phyloP scores from a whole-genome alignment of 176 grass and related monocot genomes.

The Avena insularis region DNA sequence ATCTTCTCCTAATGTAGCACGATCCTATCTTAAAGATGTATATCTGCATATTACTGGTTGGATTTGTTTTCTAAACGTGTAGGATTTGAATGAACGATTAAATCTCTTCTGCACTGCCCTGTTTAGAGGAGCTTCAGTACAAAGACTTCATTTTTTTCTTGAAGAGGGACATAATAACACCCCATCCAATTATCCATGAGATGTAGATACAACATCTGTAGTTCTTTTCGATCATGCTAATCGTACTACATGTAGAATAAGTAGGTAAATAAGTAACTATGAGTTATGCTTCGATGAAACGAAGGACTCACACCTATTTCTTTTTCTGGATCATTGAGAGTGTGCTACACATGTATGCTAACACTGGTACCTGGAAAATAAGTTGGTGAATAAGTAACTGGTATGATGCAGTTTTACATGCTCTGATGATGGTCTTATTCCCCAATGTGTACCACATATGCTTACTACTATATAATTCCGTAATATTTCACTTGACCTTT shows the following conservation, averaged over 20 bases:
- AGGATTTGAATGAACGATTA: neutral
- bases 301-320: neutral
- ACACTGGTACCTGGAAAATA: neutral
- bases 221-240: neutral
- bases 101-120: neutral
- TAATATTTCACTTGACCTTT: slow-evolving; percentile 1
- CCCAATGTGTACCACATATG: neutral
- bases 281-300: neutral
- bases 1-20: neutral
- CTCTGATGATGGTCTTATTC: neutral
- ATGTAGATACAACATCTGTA: neutral
- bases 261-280: neutral
- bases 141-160: neutral
- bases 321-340: neutral
- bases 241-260: neutral
- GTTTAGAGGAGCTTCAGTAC: neutral
- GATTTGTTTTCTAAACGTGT: neutral
- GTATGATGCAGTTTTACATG: neutral
- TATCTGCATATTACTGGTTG: neutral
- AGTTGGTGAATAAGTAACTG: neutral
- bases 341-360: neutral
- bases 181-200: neutral
- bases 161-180: neutral
- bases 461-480: neutral
- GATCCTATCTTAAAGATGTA: neutral